A percentile compares a stretch with the other conserved stretches of the same genome.
Conservation (phyloP, 768 basidiomycete genomes). For the Boletus patriciae region DNA sequence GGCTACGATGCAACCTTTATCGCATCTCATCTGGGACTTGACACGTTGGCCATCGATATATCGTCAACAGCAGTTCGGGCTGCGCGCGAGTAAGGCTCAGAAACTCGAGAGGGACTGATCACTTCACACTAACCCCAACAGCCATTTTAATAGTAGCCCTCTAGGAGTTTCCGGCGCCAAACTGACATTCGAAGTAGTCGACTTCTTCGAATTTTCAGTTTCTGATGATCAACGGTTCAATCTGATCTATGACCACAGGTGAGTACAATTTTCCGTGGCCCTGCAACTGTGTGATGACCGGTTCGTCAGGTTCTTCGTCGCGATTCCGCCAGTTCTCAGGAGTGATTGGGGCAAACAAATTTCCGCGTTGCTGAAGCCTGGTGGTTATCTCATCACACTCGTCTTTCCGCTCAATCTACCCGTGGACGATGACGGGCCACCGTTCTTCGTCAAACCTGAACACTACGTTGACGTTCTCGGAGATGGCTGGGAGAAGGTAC, state of each 20-base stretch:
- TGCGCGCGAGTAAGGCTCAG: constrained; percentile 21
- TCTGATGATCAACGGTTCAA: constrained; percentile 11
- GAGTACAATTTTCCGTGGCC: neutral
- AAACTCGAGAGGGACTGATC: neutral
- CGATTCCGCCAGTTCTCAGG: constrained; percentile 57
- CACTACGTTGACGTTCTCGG: constrained; percentile 55
- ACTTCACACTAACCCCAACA: neutral
- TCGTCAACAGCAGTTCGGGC: constrained; percentile 16
- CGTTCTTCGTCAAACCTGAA: constrained; percentile 57
- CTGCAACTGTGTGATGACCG: neutral
- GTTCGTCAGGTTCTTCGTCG: constrained; percentile 53
- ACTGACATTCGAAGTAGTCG: constrained; percentile 19
- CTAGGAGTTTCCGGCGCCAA: neutral
- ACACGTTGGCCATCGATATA: constrained; percentile 19
- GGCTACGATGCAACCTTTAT: constrained; percentile 22
- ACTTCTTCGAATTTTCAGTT: constrained; percentile 23
- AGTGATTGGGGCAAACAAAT: constrained; percentile 60
- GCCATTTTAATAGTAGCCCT: neutral
- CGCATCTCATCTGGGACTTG: constrained; percentile 18
- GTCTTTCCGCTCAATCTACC: constrained; percentile 55
- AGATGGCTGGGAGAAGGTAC: constrained; percentile 51
- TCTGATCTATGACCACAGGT: constrained; percentile 22
- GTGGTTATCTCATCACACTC: constrained; percentile 61
- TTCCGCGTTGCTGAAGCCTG: constrained; percentile 53
- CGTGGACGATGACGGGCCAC: constrained; percentile 54